Evolutionary conservation across 2,329 filamentous ascomycete species (phyloP), one percentile per base, ranked within the genome.

Genomic region (Epichloe uncinata): DNA sequence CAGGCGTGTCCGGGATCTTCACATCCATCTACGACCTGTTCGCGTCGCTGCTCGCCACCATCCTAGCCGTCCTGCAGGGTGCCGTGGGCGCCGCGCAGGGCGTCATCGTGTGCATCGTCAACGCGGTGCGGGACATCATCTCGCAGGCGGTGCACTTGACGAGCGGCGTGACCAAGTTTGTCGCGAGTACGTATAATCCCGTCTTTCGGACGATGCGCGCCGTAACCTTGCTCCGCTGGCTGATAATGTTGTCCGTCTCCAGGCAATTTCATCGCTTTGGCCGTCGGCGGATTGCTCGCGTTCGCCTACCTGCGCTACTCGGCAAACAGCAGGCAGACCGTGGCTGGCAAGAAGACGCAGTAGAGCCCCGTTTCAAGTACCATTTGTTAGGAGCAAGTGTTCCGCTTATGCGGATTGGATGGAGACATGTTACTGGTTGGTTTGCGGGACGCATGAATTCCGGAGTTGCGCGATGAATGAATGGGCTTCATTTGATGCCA

Each of bases 21-120:
- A 66, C 63, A 56, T 69, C 66, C 58, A 59, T 71, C 57, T 69
- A 66, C 52, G 68, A 71, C 59, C 66, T 72, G 33, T 52, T 70
- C 38, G 57, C 63, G 35, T 69, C 67, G 5, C 52, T 71, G n/a
- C n/a, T n/a, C n/a, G n/a, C n/a, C n/a, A n/a, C n/a, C n/a, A n/a
- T n/a, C 42, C 64, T 63, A 54, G 45, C 61, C 49, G 38, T 70
- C 35, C 51, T 69, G 13, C 61, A 66, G 43, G 61, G 61, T 34
- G 42, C 67, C 33, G 37, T 71, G 44, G 57, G 55, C 18, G 61
- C 65, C 12, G 49, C 69, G 43, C 50, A 68, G 45, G 58, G 60
- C 56, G 66, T 70, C 54, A 58, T 70, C 51, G 58, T 57, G 16
- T 66, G 68, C 26, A 41, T 71, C 43, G 58, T 69, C 52, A 60